Base-by-base conservation (phyloP, 2,329 filamentous ascomycete species). In the Conoideocrella luteorostrata region DNA sequence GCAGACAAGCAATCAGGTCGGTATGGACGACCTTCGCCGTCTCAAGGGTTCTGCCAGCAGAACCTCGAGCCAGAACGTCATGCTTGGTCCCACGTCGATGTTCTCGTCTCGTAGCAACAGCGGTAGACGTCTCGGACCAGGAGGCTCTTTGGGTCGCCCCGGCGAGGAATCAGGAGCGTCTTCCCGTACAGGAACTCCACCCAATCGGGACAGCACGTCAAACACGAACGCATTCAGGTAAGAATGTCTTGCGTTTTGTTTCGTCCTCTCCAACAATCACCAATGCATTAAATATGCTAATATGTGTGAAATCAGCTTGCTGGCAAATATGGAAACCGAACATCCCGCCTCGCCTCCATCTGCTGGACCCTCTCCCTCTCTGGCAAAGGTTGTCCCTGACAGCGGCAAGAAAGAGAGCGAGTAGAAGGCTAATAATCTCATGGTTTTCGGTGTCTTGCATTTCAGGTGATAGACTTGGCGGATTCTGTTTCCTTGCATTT, bases 221-320 rank as follows among this genome's bases (percentile, higher is more conserved):
- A 86, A 86, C 59, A 80, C 83, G 54, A 98, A 98, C 73, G 84
- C 90, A 55, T 98, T 95, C 72, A 91, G 88, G 90, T 96, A 80
- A 75, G 84, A 5, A 52, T 29, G 7, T 15, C 20, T 1, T 28
- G 24, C 11, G n/a, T 13, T 30, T 12, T 12, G 18, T 22, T 12
- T 17, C 10, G 20, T 20, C 12, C 17, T 11, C 7, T 39, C n/a
- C n/a, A n/a, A n/a, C n/a, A n/a, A n/a, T n/a, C n/a, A n/a, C n/a
- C n/a, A n/a, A n/a, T n/a, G n/a, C n/a, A n/a, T n/a, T n/a, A n/a
- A n/a, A n/a, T n/a, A 44, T 50, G 29, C 21, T 23, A 41, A 26
- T 28, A 23, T 9, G 12, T 7, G n/a, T 12, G 13, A 12, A 18
- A 7, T 11, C 17, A 80, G 77, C 60, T 67, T 79, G 50, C 68